Evolutionary conservation across 2,329 filamentous ascomycete species (phyloP).

Genomic region (Aspergillus flavus): DNA sequence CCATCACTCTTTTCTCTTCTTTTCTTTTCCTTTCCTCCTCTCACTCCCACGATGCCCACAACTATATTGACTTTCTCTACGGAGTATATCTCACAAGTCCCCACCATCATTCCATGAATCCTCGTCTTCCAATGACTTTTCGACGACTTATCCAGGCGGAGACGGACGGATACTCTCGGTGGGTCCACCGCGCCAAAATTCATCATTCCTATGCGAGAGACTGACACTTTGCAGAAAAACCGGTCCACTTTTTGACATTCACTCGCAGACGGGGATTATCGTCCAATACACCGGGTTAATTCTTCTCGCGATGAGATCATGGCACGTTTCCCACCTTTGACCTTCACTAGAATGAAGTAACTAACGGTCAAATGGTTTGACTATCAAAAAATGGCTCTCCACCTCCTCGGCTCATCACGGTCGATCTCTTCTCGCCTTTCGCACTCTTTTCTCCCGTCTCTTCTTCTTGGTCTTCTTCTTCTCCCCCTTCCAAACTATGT

Average conservation of each 20-base stretch:
- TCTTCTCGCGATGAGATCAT: slow-evolving; percentile 1
- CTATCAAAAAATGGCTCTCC: not conserved
- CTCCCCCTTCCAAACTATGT: not conserved
- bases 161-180: not conserved
- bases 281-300: not conserved
- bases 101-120: not conserved
- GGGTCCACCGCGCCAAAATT: not conserved
- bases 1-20: not conserved
- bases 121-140: not conserved
- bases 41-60: not conserved
- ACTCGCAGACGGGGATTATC: not conserved
- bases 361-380: no score
- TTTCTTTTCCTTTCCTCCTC: not conserved
- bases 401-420: not conserved
- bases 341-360: not conserved
- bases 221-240: not conserved
- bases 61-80: not conserved
- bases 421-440: not conserved
- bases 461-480: not conserved
- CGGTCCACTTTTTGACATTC: not conserved
- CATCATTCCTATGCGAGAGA: not conserved
- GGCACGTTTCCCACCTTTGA: no score
- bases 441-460: not conserved
- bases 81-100: not conserved
- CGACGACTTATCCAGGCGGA: not conserved